Conservation (phyloP, 2,329 filamentous ascomycete species). For the Amauroascus verrucosus region DNA sequence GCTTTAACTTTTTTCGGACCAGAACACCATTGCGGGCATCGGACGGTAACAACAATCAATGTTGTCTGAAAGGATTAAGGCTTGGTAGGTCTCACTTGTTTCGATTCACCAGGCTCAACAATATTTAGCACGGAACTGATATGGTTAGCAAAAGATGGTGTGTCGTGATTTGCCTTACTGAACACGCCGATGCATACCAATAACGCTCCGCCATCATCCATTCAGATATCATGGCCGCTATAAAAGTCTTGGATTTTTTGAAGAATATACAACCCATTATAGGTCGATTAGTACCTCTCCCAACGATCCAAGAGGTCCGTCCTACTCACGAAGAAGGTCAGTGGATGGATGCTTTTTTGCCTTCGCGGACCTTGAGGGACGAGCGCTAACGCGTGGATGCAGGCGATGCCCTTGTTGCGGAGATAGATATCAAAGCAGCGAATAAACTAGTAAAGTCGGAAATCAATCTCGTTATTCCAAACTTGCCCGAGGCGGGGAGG, state of each 20-base stretch:
- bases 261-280: constrained; percentile 23
- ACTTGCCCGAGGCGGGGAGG: constrained; percentile 7
- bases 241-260: constrained; percentile 11
- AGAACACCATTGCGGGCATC: no score
- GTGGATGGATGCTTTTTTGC: constrained; percentile 10
- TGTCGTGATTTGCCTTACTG: not conserved
- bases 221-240: not conserved
- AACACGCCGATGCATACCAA: not conserved
- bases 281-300: constrained; percentile 32
- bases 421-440: constrained; percentile 37
- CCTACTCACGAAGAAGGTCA: constrained; percentile 35
- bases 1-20: not conserved
- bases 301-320: constrained; percentile 36
- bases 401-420: constrained; percentile 37
- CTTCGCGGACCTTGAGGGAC: not conserved
- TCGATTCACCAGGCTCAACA: no score
- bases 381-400: constrained; percentile 13
- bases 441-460: constrained; percentile 37
- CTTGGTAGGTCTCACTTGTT: no score
- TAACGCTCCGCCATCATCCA: not conserved
- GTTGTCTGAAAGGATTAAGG: no score
- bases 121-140: no score
- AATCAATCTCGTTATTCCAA: not conserved
- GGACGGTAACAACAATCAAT: no score
- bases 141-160: not conserved